Evolutionary conservation across 495 filamentous ascomycete genomes (phyloP), one percentile per base, ranked within the genome.

Genomic region (Podospora didyma): DNA sequence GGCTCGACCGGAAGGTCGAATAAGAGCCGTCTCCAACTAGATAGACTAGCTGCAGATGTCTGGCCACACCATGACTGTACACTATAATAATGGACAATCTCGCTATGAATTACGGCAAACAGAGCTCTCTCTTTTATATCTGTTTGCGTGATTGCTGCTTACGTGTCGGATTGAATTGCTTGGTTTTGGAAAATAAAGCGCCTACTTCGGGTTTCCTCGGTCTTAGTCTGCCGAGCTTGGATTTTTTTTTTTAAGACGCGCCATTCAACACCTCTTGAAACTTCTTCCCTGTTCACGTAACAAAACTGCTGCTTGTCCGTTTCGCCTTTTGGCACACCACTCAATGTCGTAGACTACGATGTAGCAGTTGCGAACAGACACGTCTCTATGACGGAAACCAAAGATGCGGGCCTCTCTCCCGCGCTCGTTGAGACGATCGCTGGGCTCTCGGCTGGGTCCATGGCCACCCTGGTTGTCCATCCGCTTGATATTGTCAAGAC

Each of bases 401-500:
- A 69, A 35, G 56, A 76, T 73, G 75, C 69, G 64, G 70, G 73
- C 59, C 77, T 89, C 56, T 86, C 89, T 57, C 84, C 85, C 74
- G 87, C 89, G 69, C 71, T 90, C 66, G 84, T 96, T 73, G 94
- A 98, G 81, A 85, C 86, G 67, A 79, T 95, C 73, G 89, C 93
- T 46, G 94, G 94, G 58, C 88, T 98, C 69, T 86, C 86, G 49
- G 93, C 93, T 52, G 94, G 94, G 41, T 79, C 91, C 59, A 83
- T 89, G 59, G 86, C 90, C 17, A 96, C 94, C 28, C 79, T 97
- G 54, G 79, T 82, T 50, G 86, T 87, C 23, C 89, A 92, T 75
- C 94, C 94, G 19, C 79, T 99, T 50, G 94, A 99, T 73, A 82
- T 97, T 56, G 81, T 97, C 64, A 99, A 99, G 75, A 97, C 92